Conservation (phyloP, 768 basidiomycete genomes). For the Cantharellus anzutake region DNA sequence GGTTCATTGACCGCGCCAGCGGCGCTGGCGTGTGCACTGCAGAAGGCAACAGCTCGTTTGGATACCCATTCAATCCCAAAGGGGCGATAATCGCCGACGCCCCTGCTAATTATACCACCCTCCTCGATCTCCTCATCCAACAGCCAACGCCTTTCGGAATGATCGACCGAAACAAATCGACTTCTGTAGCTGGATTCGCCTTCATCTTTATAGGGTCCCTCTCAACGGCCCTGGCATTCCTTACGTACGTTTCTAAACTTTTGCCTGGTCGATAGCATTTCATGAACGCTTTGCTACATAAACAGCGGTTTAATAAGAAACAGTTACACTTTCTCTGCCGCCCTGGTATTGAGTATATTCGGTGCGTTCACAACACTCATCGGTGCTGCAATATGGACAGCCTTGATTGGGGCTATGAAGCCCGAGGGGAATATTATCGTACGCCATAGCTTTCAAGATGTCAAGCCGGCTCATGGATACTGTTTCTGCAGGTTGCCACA, state of each 20-base stretch:
- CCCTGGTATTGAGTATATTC: constrained; percentile 5
- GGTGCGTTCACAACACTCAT: constrained; percentile 6
- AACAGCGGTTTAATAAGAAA: constrained; percentile 8
- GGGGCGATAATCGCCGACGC: constrained; percentile 8
- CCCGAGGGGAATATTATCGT: no score
- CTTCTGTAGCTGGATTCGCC: constrained; percentile 6
- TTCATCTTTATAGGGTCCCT: constrained; percentile 10
- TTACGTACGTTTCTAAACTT: constrained; percentile 4
- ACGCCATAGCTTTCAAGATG: no score
- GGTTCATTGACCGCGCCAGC: constrained; percentile 1
- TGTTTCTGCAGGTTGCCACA: no score
- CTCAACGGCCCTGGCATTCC: constrained; percentile 1
- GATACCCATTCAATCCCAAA: constrained; percentile 4
- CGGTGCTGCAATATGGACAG: constrained; percentile 9
- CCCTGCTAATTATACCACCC: constrained; percentile 1
- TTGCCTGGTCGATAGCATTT: neutral
- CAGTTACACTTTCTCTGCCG: constrained; percentile 6
- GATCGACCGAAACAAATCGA: constrained; percentile 1
- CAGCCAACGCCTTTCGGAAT: constrained; percentile 6
- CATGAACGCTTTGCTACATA: neutral
- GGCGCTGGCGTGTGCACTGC: constrained; percentile 4
- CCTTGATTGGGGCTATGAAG: constrained; percentile 3
- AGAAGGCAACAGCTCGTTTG: constrained; percentile 7
- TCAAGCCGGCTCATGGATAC: no score
- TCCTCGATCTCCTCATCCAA: constrained; percentile 1